Base-by-base conservation (phyloP, 2,329 filamentous ascomycete species). In the Cryphonectria japonica region DNA sequence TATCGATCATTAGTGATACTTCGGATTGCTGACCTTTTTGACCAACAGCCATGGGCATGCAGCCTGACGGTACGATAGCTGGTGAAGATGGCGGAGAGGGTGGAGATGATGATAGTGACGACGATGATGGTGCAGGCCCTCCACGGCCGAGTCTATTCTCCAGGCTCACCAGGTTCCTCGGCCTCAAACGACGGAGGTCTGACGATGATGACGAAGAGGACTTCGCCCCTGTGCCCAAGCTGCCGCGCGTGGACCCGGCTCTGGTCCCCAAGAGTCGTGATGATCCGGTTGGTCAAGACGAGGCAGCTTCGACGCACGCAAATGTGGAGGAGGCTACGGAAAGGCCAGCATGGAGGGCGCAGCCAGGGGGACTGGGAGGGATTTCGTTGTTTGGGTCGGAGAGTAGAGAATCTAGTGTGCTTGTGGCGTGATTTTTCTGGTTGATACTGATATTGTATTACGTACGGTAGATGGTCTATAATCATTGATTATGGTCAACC, bases 11-110 rank as follows among this genome's bases (percentile, higher is more conserved):
- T 2, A 2, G 16, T 63, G n/a, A 29, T 9, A 14, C 19, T 37
- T 9, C 22, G 16, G 39, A n/a, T 52, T 52, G 52, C 69, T 71
- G 59, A 71, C 50, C 16, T 41, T 16, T 16, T 19, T 26, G 13
- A n/a, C 3, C 60, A 37, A 32, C 39, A 73, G 71, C 71, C 19
- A 69, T 73, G 66, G 69, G 66, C 22, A 3, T 62, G 43, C n/a
- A 50, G 29, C 29, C 69, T 14, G 50, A 65, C 9, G 43, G n/a
- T 16, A 59, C 67, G 9, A n/a, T 43, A 29, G 11, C 37, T 29
- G 61, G 61, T 43, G 37, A 41, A 39, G 22, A 32, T 14, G 37
- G 7, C 9, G 46, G n/a, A 7, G 22, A 50, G 8, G 46, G 16
- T 11, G 46, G 22, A 50, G 46, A 50, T 7, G 7, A n/a, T n/a